Base-by-base conservation (phyloP, 352 stramenopile species). In the Phytopythium vexans region DNA sequence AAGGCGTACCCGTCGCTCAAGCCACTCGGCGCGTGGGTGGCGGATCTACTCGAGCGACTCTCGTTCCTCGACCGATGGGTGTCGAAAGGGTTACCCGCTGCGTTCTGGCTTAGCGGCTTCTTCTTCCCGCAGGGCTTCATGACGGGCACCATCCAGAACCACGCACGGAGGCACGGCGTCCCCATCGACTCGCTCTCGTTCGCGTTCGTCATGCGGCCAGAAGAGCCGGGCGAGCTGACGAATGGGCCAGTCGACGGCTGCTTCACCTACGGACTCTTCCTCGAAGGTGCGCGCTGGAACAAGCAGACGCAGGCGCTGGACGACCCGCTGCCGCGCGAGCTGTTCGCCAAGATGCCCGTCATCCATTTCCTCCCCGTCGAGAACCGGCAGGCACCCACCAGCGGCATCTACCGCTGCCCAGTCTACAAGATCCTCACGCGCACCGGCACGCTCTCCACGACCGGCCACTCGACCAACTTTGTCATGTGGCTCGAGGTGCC, bases 401-500 rank as follows among this genome's bases (percentile, higher is more conserved):
- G 78, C 44, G 85, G 86, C 38, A 83, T 98, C 44, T 98, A 98
- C 49, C 88, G 89, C 16, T 97, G 91, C 41, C 94, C 94, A 0
- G 86, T 98, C 33, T 98, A 98, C 75, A 98, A 98, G 68, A 95
- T 98, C 40, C 78, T 98, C 44, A 97, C 86, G 16, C 73, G 94
- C 44, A 86, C 87, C 49, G 95, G 95, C 32, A 98, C 90, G 37
- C 68, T 98, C 11, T 97, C 91, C 1, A 98, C 95, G 12, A 98
- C 95, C 0, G 95, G 95, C 40, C 95, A 98, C 65, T 97, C 86
- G 35, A 98, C 95, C 27, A 98, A 98, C 77, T 98, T 98, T 72
- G 87, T 98, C 52, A 97, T 98, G 62, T 98, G 94, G 95, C 96
- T 98, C 58, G 93, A 98, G 49, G 82, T 98, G 12, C 95, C 95